phyloP scores from a whole-genome alignment of 192 early-diverging fungal genomes.

The Phycomyces nitens region DNA sequence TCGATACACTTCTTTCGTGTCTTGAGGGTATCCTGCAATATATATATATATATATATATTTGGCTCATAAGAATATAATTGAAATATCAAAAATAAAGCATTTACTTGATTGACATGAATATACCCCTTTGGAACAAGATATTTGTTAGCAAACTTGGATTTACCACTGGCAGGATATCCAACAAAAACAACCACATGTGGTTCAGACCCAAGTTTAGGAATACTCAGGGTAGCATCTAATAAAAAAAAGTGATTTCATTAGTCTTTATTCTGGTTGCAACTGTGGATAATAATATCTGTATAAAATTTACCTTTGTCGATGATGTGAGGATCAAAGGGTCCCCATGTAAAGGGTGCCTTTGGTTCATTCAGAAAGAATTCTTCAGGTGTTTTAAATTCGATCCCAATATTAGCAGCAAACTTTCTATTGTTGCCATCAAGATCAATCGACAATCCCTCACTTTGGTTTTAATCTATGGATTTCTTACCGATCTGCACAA shows the following conservation, averaged over 20 bases:
- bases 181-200: constrained; percentile 71
- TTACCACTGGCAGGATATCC: constrained; percentile 87
- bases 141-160: constrained; percentile 62
- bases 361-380: constrained; percentile 58
- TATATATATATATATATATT: too few species aligned
- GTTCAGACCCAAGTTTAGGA: constrained; percentile 7
- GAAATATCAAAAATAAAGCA: too few species aligned
- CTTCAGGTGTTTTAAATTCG: constrained; percentile 80
- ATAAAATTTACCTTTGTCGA: constrained; percentile 13
- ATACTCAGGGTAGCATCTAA: not conserved
- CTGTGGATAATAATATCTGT: constrained; percentile 1
- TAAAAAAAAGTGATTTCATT: constrained; percentile 2
- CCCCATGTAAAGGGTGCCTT: constrained; percentile 45
- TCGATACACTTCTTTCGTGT: constrained; percentile 72
- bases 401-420: constrained; percentile 76
- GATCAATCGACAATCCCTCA: not conserved
- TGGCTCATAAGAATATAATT: too few species aligned
- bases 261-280: constrained; percentile 35
- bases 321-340: constrained; percentile 45
- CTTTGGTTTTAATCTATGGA: too few species aligned
- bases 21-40: constrained; percentile 75
- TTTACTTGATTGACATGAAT: constrained; percentile 66
- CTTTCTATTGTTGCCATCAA: constrained; percentile 41
- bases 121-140: constrained; percentile 63
- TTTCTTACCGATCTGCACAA: constrained; percentile 65